Base-by-base conservation (phyloP, 2,329 filamentous ascomycete genomes). In the Shiraia sp. region DNA sequence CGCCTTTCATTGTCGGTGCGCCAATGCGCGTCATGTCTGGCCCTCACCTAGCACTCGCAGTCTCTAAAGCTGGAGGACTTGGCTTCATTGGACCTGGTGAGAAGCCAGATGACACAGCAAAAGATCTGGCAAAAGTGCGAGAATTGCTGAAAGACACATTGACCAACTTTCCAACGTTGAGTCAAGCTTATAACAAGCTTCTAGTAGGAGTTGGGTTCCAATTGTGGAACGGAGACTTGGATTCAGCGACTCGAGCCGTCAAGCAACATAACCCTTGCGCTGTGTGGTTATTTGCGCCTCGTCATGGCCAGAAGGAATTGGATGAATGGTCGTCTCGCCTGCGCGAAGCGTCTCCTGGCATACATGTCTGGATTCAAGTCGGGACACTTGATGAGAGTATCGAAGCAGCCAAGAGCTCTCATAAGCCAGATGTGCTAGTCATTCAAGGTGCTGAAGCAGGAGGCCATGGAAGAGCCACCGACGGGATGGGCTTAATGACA, bases 241-340 rank as follows among this genome's bases (percentile, higher is more conserved):
- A 76, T 36, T 63, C 69, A n/a, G 72, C 72, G 1, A 59, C 79
- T 2, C 76, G 76, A 2, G 53, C 84, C n/a, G 65, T 87, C 10
- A 60, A 61, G 24, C 66, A 72, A 45, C 74, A 83, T 58, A 66
- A 67, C 0, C 81, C 82, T 3, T 77, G 75, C 2, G 82, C 80
- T 0, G 72, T 83, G 2, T 87, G 83, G 83, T 72, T 87, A 14
- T 86, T 86, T 56, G 83, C 83, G 3, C 82, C 82, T 5, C 65
- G 45, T 12, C 6, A 72, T 5, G 48, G 44, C 15, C 42, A 63
- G 22, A 53, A 70, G 23, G 66, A 72, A 17, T 49, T 64, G 41
- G 52, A 49, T 33, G 60, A 24, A 33, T 70, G 55, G 64, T 59
- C 59, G 32, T 51, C 33, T 23, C 61, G 55, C 12, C 53, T 61